phyloP scores from a whole-genome alignment of 169 alveolate species.

The Cyclospora cayetanensis region DNA sequence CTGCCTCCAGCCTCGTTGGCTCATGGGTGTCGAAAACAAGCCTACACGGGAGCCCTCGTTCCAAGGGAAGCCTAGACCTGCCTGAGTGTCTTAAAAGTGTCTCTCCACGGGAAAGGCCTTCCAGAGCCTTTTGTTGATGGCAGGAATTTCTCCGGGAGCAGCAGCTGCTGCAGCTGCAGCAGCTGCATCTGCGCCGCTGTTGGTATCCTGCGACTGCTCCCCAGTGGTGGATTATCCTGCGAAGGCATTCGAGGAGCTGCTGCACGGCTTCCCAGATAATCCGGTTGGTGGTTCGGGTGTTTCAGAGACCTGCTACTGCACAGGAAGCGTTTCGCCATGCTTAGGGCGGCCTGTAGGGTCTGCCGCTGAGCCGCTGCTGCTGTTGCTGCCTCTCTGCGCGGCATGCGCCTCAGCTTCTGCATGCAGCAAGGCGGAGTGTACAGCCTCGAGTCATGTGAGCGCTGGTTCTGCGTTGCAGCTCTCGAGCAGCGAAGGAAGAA shows the following conservation, averaged over 20 bases:
- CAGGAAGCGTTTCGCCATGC: background rate
- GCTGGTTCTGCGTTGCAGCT: background rate
- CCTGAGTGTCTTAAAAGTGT: no score
- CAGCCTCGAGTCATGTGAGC: background rate
- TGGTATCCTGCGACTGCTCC: no score
- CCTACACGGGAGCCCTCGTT: no score
- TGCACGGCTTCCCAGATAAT: background rate
- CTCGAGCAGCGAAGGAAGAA: background rate
- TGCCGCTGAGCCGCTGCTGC: background rate
- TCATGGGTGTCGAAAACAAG: no score
- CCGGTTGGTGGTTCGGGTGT: slow-evolving; percentile 8
- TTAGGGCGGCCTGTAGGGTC: background rate
- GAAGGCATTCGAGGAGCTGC: background rate
- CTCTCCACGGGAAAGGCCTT: no score
- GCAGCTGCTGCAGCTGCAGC: background rate
- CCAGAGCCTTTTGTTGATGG: no score
- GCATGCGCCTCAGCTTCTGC: background rate
- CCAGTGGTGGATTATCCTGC: background rate
- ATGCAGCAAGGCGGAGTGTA: no score
- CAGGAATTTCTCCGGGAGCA: no score
- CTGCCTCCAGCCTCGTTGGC: no score
- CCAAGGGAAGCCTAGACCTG: no score
- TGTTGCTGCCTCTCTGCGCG: slow-evolving; percentile 35
- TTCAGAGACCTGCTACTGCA: background rate
- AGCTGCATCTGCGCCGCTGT: no score